Conservation (phyloP, 768 basidiomycete species). For the Kwoniella sp. region DNA sequence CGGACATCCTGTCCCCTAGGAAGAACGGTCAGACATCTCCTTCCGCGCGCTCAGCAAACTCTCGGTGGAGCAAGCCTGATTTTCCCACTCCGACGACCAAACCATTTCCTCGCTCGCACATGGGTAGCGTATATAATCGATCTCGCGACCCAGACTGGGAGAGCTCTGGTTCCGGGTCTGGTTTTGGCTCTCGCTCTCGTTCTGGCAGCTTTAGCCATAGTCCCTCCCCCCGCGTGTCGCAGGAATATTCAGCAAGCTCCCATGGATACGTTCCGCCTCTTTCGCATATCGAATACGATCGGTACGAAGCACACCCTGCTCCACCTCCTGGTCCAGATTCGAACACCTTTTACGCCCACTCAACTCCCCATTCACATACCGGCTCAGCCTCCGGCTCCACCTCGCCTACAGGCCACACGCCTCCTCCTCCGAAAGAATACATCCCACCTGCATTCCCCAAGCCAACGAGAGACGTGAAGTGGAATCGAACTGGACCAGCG, state of each 20-base stretch:
- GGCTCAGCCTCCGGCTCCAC: not conserved
- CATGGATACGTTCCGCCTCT: constrained; percentile 31
- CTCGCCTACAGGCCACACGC: not conserved
- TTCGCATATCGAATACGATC: constrained; percentile 32
- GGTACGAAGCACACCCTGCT: constrained; percentile 41
- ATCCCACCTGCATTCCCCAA: constrained; percentile 39
- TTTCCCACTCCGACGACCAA: too few relatives aligned
- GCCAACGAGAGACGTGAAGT: constrained; percentile 28
- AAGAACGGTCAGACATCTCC: not conserved
- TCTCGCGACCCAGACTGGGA: not conserved
- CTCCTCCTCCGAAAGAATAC: constrained; percentile 21
- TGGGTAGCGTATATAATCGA: not conserved
- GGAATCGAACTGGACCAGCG: constrained; percentile 45
- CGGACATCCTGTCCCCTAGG: not conserved
- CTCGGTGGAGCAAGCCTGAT: not conserved
- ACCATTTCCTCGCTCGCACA: not conserved
- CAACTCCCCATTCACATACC: not conserved
- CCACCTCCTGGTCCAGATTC: constrained; percentile 11
- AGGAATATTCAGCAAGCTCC: not conserved
- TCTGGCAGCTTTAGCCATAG: not conserved
- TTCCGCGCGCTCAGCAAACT: too few relatives aligned
- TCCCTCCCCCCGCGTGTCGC: not conserved
- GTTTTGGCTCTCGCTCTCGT: not conserved
- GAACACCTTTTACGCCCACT: not conserved
- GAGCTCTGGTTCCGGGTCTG: too few relatives aligned